phyloP scores from a whole-genome alignment of 495 filamentous ascomycete genomes.

The Pseudevernia furfuracea region DNA sequence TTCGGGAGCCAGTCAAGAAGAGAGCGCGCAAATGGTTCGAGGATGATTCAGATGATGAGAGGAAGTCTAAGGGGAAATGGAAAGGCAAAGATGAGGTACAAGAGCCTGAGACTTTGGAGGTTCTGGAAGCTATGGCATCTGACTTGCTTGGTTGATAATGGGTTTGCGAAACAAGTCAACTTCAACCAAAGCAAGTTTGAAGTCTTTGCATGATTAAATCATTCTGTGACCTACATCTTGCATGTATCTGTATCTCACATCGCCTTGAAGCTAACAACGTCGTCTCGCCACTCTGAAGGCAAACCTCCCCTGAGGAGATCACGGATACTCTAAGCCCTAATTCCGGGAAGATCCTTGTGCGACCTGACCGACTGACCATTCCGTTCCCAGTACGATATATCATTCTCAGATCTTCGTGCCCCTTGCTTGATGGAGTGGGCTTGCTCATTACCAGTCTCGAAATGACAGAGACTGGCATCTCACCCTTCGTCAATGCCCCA shows the following conservation, averaged over 20 bases:
- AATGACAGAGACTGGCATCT: constrained; percentile 18
- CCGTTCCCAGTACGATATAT: background rate
- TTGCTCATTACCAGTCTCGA: constrained; percentile 10
- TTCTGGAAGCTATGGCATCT: constrained; percentile 80
- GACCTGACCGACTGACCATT: background rate
- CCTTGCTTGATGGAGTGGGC: constrained; percentile 15
- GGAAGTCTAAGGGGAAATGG: constrained; percentile 26
- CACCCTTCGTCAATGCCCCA: constrained; percentile 5
- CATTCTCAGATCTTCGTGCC: background rate
- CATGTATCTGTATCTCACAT: too few relatives aligned
- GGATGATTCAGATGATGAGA: constrained; percentile 25
- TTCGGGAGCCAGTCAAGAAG: constrained; percentile 29
- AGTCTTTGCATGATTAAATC: too few relatives aligned
- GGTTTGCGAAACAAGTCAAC: background rate
- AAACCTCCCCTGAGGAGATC: too few relatives aligned
- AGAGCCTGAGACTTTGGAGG: constrained; percentile 76
- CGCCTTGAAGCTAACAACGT: background rate
- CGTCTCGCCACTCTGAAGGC: too few relatives aligned
- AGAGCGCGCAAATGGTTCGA: constrained; percentile 44
- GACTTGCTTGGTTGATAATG: constrained; percentile 50
- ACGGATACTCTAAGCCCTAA: too few relatives aligned
- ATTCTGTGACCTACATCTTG: background rate
- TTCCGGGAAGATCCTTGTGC: too few relatives aligned
- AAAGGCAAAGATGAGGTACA: constrained; percentile 49
- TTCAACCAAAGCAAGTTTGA: background rate